These are phyloP conservation scores for Sporobolomyces pararoseus DNA, from an alignment of 768 basidiomycete genomes.

Conservation along the genomic window DNA sequence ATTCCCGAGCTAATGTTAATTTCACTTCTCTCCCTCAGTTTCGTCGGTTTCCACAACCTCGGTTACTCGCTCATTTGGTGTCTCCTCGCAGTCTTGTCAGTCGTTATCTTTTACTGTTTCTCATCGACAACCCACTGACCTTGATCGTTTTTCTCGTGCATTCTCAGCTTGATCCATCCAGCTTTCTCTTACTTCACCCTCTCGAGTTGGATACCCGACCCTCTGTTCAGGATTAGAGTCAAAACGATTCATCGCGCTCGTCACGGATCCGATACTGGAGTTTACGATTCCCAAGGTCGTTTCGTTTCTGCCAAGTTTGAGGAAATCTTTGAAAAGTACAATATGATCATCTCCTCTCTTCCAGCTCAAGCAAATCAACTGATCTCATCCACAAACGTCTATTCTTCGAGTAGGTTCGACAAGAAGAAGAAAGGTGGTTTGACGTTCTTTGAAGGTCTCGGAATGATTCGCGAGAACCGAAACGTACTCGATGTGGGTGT, in stretches of 20 bases:
- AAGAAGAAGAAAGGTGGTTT: slow-evolving; percentile 14
- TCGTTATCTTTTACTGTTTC: not conserved
- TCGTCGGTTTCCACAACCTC: slow-evolving; percentile 51
- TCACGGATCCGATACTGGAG: slow-evolving; percentile 55
- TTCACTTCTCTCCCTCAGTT: not conserved
- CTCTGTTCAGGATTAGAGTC: slow-evolving; percentile 52
- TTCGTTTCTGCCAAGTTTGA: slow-evolving; percentile 54
- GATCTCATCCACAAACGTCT: too few relatives aligned
- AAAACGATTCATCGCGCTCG: slow-evolving; percentile 50
- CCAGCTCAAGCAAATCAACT: slow-evolving; percentile 4
- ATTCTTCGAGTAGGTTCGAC: slow-evolving; percentile 10
- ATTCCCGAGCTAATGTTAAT: not conserved
- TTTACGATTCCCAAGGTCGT: slow-evolving; percentile 53
- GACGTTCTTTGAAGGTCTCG: slow-evolving; percentile 19
- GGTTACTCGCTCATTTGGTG: slow-evolving; percentile 53
- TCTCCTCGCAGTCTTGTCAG: slow-evolving; percentile 48
- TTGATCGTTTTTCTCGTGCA: not conserved
- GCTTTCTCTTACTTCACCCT: slow-evolving; percentile 49
- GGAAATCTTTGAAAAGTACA: slow-evolving; percentile 52
- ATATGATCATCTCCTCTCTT: not conserved
- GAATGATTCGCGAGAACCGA: slow-evolving; percentile 48
- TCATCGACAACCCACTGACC: not conserved
- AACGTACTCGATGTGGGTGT: slow-evolving; percentile 35
- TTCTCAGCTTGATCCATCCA: slow-evolving; percentile 10
- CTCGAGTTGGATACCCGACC: slow-evolving; percentile 52